phyloP scores from a whole-genome alignment of 2,329 filamentous ascomycete genomes.

The Colletotrichum sp. region DNA sequence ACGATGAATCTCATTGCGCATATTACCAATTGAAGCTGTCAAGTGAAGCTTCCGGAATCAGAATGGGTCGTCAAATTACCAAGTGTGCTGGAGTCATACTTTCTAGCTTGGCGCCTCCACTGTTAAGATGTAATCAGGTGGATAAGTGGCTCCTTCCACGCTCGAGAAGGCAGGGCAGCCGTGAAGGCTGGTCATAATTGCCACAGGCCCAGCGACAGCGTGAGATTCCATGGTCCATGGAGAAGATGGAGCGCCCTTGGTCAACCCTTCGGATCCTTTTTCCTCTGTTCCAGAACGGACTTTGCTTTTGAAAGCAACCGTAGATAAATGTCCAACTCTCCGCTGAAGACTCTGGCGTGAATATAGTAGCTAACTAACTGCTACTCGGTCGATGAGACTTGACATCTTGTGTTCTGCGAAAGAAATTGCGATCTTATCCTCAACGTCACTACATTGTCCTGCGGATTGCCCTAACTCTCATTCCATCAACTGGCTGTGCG shows the following conservation, averaged over 20 bases:
- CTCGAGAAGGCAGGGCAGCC: too few species aligned
- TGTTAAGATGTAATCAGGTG: neutral
- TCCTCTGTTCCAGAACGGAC: too few species aligned
- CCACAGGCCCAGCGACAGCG: neutral
- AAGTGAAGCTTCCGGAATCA: neutral
- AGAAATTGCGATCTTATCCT: neutral
- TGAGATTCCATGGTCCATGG: neutral
- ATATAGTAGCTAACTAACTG: too few species aligned
- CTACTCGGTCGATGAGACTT: too few species aligned
- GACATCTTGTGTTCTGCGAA: too few species aligned
- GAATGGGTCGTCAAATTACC: neutral
- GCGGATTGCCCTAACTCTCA: conserved; percentile 3
- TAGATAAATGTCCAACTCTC: neutral
- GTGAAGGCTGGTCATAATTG: rapidly evolving
- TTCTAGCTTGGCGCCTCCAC: neutral
- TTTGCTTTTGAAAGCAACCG: neutral
- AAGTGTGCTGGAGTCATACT: neutral
- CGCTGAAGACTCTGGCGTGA: too few species aligned
- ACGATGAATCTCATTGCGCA: neutral
- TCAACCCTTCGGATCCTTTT: neutral
- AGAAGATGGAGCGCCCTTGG: neutral
- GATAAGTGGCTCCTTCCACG: neutral
- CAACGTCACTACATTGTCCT: neutral
- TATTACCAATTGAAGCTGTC: neutral
- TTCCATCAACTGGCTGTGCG: conserved; percentile 18